These are phyloP conservation scores for Ophiostoma triangulosporum DNA, from an alignment of 2,329 filamentous ascomycete genomes.

Conservation along the genomic window DNA sequence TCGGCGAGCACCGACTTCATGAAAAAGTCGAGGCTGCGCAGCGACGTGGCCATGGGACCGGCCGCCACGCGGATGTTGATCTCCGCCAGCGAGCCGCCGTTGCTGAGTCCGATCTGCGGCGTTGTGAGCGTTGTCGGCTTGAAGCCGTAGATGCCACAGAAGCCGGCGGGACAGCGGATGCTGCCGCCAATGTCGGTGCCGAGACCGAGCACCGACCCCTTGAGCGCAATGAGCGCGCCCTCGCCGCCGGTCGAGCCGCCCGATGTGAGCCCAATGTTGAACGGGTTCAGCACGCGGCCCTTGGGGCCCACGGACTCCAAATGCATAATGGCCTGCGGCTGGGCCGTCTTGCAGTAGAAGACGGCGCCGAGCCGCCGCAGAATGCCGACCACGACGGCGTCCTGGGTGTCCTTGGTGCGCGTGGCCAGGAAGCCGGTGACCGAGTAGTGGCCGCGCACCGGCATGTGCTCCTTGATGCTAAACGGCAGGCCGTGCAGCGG, in stretches of 20 bases:
- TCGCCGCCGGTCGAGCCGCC: slow-evolving; percentile 27
- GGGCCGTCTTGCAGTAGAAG: slow-evolving; percentile 15
- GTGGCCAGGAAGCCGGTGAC: slow-evolving; percentile 1
- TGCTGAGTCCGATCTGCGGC: slow-evolving; percentile 11
- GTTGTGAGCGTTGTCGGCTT: slow-evolving; percentile 13
- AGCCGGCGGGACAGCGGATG: slow-evolving; percentile 19
- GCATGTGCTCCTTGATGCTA: slow-evolving; percentile 24
- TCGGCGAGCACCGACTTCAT: slow-evolving; percentile 38
- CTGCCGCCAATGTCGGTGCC: slow-evolving; percentile 23
- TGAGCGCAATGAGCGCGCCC: slow-evolving; percentile 22
- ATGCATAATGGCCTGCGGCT: slow-evolving; percentile 18
- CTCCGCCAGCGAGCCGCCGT: slow-evolving; percentile 23
- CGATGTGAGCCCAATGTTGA: slow-evolving; percentile 20
- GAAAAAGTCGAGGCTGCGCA: slow-evolving; percentile 36
- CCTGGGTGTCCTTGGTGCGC: slow-evolving; percentile 10
- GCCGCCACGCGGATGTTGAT: slow-evolving; percentile 3
- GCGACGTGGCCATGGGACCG: slow-evolving; percentile 23
- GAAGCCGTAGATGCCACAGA: slow-evolving; percentile 20
- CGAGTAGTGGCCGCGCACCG: slow-evolving; percentile 6
- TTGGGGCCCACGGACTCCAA: slow-evolving; percentile 23
- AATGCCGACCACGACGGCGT: slow-evolving; percentile 15
- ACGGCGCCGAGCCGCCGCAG: slow-evolving; percentile 17
- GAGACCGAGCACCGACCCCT: slow-evolving; percentile 22
- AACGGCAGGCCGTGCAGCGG: slow-evolving; percentile 32
- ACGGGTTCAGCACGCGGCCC: slow-evolving; percentile 23